Evolutionary conservation across 331 rosid genomes (phyloP).

Genomic region (Dryas integrifolia): DNA sequence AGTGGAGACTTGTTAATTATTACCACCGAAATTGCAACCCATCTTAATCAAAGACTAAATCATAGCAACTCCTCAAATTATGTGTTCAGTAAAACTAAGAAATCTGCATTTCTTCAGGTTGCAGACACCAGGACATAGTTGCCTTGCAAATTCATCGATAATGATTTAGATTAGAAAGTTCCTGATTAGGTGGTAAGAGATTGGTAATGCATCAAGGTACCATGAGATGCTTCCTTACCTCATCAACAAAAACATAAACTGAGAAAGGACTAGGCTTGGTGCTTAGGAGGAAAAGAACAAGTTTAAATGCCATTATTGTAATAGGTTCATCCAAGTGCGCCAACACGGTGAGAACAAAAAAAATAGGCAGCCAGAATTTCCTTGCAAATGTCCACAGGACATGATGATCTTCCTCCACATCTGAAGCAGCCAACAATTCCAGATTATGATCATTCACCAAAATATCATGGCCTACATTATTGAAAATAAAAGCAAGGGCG

Average conservation of each 20-base stretch:
- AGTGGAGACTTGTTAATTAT: neutral
- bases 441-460: slow-evolving; percentile 34
- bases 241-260: slow-evolving; percentile 58
- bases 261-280: slow-evolving; percentile 76
- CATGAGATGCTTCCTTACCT: slow-evolving; percentile 40
- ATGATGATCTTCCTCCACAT: slow-evolving; percentile 33
- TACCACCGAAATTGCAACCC: neutral
- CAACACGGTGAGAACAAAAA: slow-evolving; percentile 50
- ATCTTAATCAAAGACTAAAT: neutral
- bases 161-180: neutral
- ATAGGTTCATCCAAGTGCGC: slow-evolving; percentile 50
- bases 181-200: neutral
- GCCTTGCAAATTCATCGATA: neutral
- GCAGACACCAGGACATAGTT: neutral
- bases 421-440: slow-evolving; percentile 31
- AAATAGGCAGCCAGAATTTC: slow-evolving; percentile 62
- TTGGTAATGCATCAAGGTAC: slow-evolving; percentile 18
- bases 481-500: slow-evolving; percentile 17
- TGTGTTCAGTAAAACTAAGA: neutral
- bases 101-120: neutral
- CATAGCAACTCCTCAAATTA: neutral
- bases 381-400: slow-evolving; percentile 44
- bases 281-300: slow-evolving; percentile 54
- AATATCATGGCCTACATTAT: slow-evolving; percentile 43
- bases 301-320: slow-evolving; percentile 33